phyloP scores from a whole-genome alignment of 805 yeast species.

The Vanderwaltozyma tropicalis region DNA sequence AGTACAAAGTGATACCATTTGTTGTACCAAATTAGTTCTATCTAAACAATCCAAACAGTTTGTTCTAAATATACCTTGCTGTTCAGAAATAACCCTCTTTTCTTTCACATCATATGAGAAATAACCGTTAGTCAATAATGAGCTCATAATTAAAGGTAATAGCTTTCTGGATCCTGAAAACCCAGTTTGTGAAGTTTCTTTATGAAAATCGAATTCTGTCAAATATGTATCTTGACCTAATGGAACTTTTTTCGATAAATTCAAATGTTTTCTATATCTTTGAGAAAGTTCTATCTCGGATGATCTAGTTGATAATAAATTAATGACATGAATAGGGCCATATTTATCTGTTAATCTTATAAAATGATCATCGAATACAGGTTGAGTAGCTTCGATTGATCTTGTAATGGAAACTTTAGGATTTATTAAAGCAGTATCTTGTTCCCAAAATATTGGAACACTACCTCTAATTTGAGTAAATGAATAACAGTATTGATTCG shows the following conservation, averaged over 20 bases:
- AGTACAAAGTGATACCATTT: constrained; percentile 67
- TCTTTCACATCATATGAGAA: constrained; percentile 56
- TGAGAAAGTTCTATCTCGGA: constrained; percentile 65
- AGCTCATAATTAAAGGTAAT: constrained; percentile 50
- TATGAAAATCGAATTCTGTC: constrained; percentile 89
- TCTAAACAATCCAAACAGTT: constrained; percentile 94
- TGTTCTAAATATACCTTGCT: constrained; percentile 83
- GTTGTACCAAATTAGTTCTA: constrained; percentile 82
- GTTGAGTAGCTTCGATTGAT: constrained; percentile 85
- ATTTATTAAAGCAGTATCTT: constrained; percentile 80
- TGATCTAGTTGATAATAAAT: constrained; percentile 69
- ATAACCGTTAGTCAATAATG: constrained; percentile 73
- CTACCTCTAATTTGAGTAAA: constrained; percentile 91
- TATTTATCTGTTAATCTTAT: constrained; percentile 57
- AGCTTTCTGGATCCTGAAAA: constrained; percentile 74
- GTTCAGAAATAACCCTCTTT: constrained; percentile 54
- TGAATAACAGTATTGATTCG: constrained; percentile 48
- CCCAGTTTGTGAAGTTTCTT: constrained; percentile 83
- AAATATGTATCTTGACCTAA: constrained; percentile 34
- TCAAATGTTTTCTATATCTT: constrained; percentile 53
- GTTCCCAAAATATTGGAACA: constrained; percentile 97
- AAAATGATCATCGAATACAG: constrained; percentile 78
- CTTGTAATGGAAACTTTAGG: constrained; percentile 87
- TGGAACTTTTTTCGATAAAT: constrained; percentile 28
- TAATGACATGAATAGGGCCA: constrained; percentile 84